Conservation (phyloP, 2,329 filamentous ascomycete species). For the Emericellopsis atlantica region DNA sequence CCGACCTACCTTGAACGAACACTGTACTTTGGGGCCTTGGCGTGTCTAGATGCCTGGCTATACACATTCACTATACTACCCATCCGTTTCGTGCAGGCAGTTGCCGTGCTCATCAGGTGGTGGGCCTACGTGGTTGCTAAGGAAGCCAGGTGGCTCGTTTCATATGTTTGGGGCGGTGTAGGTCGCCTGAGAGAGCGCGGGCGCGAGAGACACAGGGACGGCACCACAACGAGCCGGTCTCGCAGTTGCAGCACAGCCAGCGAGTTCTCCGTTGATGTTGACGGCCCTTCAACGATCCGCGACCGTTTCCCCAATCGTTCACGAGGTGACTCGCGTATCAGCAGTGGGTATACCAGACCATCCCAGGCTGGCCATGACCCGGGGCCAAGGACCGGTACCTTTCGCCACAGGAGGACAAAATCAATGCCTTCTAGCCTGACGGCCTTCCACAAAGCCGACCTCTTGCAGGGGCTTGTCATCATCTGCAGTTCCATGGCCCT, state of each 20-base stretch:
- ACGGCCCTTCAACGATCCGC: conserved; percentile 1
- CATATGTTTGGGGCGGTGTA: conserved; percentile 68
- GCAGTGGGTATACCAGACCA: background rate
- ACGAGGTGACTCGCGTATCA: conserved; percentile 1
- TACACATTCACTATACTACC: conserved; percentile 95
- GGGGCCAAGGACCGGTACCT: conserved; percentile 19
- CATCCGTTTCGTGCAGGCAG: conserved; percentile 71
- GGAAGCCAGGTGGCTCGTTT: conserved; percentile 59
- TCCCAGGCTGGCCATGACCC: conserved; percentile 6
- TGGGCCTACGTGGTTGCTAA: conserved; percentile 61
- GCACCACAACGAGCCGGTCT: conserved; percentile 18
- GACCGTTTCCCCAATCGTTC: conserved; percentile 1
- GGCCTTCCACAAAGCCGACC: conserved; percentile 86
- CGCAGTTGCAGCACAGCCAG: conserved; percentile 15
- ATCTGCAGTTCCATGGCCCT: conserved; percentile 73
- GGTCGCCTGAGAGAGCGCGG: conserved; percentile 63
- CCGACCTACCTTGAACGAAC: conserved; percentile 74
- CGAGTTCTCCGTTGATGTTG: conserved; percentile 7
- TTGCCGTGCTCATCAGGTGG: conserved; percentile 65
- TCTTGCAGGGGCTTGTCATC: conserved; percentile 82
- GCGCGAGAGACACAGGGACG: conserved; percentile 18
- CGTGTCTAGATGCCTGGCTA: conserved; percentile 91
- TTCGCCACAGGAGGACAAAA: conserved; percentile 60
- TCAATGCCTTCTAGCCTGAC: conserved; percentile 77
- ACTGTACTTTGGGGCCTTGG: conserved; percentile 76